These are phyloP conservation scores for Periconia sp. DNA, from an alignment of 2,329 filamentous ascomycete species.

Conservation along the genomic window DNA sequence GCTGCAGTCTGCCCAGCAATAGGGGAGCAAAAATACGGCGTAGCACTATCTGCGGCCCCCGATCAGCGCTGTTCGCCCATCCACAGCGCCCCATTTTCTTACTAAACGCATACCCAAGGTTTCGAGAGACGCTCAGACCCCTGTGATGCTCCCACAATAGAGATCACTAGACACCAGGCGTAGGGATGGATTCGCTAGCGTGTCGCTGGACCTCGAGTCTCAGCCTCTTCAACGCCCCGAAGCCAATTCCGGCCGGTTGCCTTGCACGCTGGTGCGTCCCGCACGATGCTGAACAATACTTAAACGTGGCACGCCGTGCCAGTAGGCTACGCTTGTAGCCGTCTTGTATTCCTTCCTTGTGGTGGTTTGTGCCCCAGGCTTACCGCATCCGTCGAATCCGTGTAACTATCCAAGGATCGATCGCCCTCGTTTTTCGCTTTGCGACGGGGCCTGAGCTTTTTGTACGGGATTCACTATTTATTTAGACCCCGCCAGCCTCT, in stretches of 20 bases:
- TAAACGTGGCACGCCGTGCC: background rate
- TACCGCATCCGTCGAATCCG: too few relatives aligned
- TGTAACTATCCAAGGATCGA: background rate
- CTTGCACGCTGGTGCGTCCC: background rate
- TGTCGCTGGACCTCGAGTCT: too few relatives aligned
- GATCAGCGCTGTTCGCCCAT: background rate
- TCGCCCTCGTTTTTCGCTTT: background rate
- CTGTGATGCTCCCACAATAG: too few relatives aligned
- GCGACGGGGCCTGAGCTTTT: background rate
- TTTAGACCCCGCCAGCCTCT: background rate
- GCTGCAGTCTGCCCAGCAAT: conserved; percentile 1
- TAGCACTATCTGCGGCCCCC: background rate
- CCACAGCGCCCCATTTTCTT: background rate
- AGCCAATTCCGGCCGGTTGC: conserved; percentile 4
- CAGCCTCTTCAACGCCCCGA: conserved; percentile 10
- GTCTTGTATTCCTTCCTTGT: background rate
- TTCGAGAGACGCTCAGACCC: background rate
- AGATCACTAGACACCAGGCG: too few relatives aligned
- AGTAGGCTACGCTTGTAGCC: background rate
- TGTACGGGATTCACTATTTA: too few relatives aligned
- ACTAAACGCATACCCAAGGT: background rate
- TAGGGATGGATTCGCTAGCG: too few relatives aligned
- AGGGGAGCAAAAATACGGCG: background rate
- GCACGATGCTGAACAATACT: background rate
- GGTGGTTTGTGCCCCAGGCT: background rate